Evolutionary conservation across 176 grass and related monocot species (phyloP).

Genomic region (Cenchrus americanus): DNA sequence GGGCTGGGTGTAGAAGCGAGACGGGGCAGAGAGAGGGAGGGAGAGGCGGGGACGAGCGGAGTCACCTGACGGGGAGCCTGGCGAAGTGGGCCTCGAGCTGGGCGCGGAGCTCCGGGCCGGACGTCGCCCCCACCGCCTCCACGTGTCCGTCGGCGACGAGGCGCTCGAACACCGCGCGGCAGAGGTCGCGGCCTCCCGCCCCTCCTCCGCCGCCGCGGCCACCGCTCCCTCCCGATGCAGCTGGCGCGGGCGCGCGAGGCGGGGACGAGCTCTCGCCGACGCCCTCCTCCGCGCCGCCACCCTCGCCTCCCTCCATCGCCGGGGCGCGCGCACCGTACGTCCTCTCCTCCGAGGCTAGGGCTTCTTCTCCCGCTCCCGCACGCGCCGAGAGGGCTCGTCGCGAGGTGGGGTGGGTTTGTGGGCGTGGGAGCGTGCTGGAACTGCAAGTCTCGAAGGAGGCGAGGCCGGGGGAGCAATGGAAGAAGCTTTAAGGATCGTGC

Average conservation of each 20-base stretch:
- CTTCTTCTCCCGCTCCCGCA: slow-evolving; percentile 13
- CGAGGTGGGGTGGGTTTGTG: too few relatives aligned
- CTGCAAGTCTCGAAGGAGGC: neutral
- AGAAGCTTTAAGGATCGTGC: neutral
- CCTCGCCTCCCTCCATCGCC: slow-evolving; percentile 11
- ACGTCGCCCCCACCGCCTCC: slow-evolving; percentile 35
- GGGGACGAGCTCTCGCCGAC: slow-evolving; percentile 77
- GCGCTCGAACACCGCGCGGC: slow-evolving; percentile 60
- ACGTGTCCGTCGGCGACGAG: slow-evolving; percentile 61
- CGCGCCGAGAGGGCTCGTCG: neutral
- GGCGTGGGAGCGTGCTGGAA: neutral
- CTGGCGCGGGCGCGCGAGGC: slow-evolving; percentile 19
- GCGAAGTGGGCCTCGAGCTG: slow-evolving; percentile 61
- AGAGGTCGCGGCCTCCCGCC: slow-evolving; percentile 21
- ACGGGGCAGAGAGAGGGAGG: neutral
- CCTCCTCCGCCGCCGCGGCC: neutral
- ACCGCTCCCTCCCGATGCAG: slow-evolving; percentile 28
- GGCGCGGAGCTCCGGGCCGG: slow-evolving; percentile 46
- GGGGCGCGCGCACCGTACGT: neutral
- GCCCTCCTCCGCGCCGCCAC: slow-evolving; percentile 66
- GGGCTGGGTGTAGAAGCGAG: neutral
- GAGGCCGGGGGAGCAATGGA: neutral
- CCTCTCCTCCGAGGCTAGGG: slow-evolving; percentile 18
- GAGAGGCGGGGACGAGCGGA: neutral
- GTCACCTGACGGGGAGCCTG: slow-evolving; percentile 60